Evolutionary conservation across 768 basidiomycete species (phyloP).

Genomic region (Hypholoma fasciculare): DNA sequence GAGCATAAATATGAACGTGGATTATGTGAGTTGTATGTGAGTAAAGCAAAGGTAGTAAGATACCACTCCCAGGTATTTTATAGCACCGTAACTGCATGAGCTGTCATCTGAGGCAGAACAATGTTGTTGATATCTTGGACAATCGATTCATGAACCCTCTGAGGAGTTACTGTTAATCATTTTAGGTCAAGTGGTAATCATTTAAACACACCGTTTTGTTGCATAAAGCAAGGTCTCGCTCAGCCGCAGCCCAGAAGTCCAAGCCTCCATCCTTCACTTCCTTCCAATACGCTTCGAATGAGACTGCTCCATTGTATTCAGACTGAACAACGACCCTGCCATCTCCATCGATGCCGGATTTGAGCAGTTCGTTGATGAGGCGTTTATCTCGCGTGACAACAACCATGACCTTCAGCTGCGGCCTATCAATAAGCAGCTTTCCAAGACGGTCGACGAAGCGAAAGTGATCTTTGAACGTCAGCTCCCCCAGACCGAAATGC

Average conservation of each 20-base stretch:
- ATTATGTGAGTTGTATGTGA: no score
- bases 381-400: slow-evolving; percentile 22
- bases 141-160: no score
- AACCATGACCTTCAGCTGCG: slow-evolving; percentile 21
- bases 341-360: slow-evolving; percentile 19
- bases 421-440: slow-evolving; percentile 15
- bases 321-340: slow-evolving; percentile 25
- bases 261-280: slow-evolving; percentile 19
- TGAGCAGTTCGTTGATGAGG: slow-evolving; percentile 17
- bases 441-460: slow-evolving; percentile 20
- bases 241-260: slow-evolving; percentile 29
- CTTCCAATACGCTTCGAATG: slow-evolving; percentile 25
- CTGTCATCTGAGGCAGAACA: no score
- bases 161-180: no score
- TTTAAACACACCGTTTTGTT: neutral
- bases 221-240: slow-evolving; percentile 5
- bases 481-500: slow-evolving; percentile 30
- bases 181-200: no score
- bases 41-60: no score
- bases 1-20: no score
- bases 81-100: no score
- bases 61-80: no score
- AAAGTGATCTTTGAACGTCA: slow-evolving; percentile 14
- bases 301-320: slow-evolving; percentile 22
- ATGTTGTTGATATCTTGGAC: no score